Conservation (phyloP, 257 asterid genomes). For the Gentiana macrophylla region DNA sequence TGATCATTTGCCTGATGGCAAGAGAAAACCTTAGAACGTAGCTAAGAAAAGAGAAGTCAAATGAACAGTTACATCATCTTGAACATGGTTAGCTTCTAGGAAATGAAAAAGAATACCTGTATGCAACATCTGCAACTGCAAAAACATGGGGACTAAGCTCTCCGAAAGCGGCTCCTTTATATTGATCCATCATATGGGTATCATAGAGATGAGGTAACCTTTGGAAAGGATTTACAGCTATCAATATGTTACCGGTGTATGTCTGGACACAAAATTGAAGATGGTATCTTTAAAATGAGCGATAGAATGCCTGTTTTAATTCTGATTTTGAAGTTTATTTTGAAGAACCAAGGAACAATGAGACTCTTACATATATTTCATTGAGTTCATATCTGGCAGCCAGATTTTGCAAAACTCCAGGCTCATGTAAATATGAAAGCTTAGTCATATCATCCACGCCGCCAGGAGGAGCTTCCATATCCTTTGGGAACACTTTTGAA, state of each 20-base stretch:
- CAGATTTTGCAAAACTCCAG: constrained; percentile 95
- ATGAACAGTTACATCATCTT: constrained; percentile 2
- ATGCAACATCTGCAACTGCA: constrained; percentile 95
- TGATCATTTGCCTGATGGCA: constrained; percentile 76
- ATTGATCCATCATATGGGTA: constrained; percentile 99
- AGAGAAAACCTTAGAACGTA: constrained; percentile 15
- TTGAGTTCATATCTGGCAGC: constrained; percentile 93
- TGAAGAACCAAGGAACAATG: constrained; percentile 9
- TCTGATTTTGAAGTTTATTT: not conserved
- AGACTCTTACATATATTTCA: constrained; percentile 79
- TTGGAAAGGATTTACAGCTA: constrained; percentile 97
- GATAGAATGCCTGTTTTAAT: not conserved
- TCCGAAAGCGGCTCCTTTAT: constrained; percentile 95
- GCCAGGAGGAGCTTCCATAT: constrained; percentile 94
- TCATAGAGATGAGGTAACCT: constrained; percentile 96
- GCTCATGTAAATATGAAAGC: constrained; percentile 98
- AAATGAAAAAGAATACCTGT: constrained; percentile 36
- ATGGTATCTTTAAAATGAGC: not conserved
- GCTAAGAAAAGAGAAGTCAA: constrained; percentile 3
- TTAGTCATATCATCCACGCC: constrained; percentile 99
- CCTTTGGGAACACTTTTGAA: constrained; percentile 82
- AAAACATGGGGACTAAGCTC: constrained; percentile 99
- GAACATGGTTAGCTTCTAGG: not conserved
- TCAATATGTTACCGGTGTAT: constrained; percentile 94
- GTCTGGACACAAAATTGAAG: constrained; percentile 49